Base-by-base conservation (phyloP, 106 monocot genomes). In the Dendrobium officinale region DNA sequence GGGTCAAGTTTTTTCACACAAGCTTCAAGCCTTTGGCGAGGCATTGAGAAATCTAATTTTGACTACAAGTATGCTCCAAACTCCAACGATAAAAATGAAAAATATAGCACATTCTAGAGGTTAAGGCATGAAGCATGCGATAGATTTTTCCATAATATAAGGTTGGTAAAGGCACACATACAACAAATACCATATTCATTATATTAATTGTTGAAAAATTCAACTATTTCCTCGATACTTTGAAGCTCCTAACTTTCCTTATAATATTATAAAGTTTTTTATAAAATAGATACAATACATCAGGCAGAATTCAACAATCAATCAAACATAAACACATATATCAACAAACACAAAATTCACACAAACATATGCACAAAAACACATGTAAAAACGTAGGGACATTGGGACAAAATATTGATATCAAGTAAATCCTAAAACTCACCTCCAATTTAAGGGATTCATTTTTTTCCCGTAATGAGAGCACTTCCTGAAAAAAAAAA, bases 401-500 rank as follows among this genome's bases (percentile, higher is more conserved):
- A 4, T 45, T 9, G 11, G 67, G 67, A 67, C 26, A 70, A 64
- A 42, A 24, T 22, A 43, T 17, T 29, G 64, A 27, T 47, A 48
- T 47, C 24, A 42, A 6, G 78, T 49, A 44, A 43, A 33, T 45
- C n/a, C 43, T 19, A 70, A 27, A 40, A 72, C 79, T 59, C 75
- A 88, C 92, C 86, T 92, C 86, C 72, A 78, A 45, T 40, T 61
- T 81, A 77, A 92, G 92, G 22, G 79, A 66, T 86, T 90, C 84
- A 81, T 90, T 88, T 72, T 86, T 83, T 75, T 88, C 84, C 47
- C 90, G 84, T 78, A 90, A 77, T 68, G 56, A 83, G 31, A 43
- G 19, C 79, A 90, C 51, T 83, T 92, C 90, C 92, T 92, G 84
- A 82, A 92, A 43, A 86, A 79, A 82, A 92, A 43, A 86, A 79